Base-by-base conservation (phyloP, 108 stramenopile species). In the Cylindrotheca closterium region DNA sequence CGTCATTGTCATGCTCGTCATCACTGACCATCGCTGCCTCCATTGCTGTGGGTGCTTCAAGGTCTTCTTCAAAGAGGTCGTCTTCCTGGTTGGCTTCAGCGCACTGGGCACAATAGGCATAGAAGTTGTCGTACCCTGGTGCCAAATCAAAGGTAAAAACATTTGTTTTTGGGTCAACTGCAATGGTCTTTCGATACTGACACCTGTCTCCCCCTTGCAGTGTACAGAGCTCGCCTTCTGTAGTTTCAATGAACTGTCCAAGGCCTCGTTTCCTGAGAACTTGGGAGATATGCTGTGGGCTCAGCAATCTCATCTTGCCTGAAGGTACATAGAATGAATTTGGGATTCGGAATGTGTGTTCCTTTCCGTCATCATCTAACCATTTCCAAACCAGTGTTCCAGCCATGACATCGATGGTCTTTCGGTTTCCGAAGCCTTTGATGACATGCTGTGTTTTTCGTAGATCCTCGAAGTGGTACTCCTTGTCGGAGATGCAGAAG, bases 201-300 rank as follows among this genome's bases (percentile, higher is more conserved):
- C n/a, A n/a, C n/a, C n/a, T n/a, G n/a, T n/a, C n/a, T 19, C 22
- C 51, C 51, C 51, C 10, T 53, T 46, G 45, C 45, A 46, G 17
- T 17, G 17, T 17, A 46, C 8, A 8, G 12, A 12, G 8, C 12
- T 46, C 45, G 45, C n/a, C 51, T 8, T 53, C 51, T 8, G 51
- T n/a, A 22, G 22, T 53, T 53, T 22, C 22, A n/a, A n/a, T 22
- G 12, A n/a, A 8, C 21, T 8, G 22, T 23, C 21, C 21, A 8
- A 53, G 10, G n/a, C 10, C 21, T 53, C 21, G 22, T 8, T 53
- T n/a, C 21, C 51, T 8, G n/a, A n/a, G 51, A 8, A 8, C 18
- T 21, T 22, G 51, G 51, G 55, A 1, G 72, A 71, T 78, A 66
- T 82, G 74, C 48, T 78, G 73, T 8, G 70, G 77, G 28, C 63